Conservation (phyloP, 1,284 basidiomycete species). For the Cryptococcus deneoformans region DNA sequence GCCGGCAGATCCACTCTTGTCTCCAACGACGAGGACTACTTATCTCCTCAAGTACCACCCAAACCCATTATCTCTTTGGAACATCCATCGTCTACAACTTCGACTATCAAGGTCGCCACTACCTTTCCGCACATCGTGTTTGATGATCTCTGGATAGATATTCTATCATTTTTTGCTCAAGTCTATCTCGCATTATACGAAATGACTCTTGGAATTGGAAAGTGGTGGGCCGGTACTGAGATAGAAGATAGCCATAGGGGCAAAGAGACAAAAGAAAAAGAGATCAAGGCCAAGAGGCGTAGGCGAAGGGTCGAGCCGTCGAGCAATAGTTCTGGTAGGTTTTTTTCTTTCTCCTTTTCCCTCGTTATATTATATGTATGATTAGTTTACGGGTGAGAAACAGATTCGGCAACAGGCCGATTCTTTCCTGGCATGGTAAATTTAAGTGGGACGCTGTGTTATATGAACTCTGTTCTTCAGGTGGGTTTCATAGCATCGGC, state of each 20-base stretch:
- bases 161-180: constrained; percentile 1
- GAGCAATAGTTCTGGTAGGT: neutral
- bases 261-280: neutral
- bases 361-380: too few relatives aligned
- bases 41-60: too few relatives aligned
- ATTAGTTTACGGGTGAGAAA: neutral
- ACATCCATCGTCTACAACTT: too few relatives aligned
- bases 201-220: constrained; percentile 3
- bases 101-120: neutral
- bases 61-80: too few relatives aligned
- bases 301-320: constrained; percentile 15
- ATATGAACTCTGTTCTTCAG: constrained; percentile 91
- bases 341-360: neutral
- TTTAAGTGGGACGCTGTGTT: constrained; percentile 90
- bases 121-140: neutral
- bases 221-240: constrained; percentile 1
- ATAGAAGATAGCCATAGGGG: neutral
- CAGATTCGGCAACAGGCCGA: constrained; percentile 2
- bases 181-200: constrained; percentile 1
- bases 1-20: too few relatives aligned
- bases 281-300: constrained; percentile 16
- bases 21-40: too few relatives aligned
- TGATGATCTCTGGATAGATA: neutral
- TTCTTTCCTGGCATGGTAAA: constrained; percentile 85
- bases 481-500: constrained; percentile 48